Base-by-base conservation (phyloP, 331 rosid genomes). In the Prunus yedoensis region DNA sequence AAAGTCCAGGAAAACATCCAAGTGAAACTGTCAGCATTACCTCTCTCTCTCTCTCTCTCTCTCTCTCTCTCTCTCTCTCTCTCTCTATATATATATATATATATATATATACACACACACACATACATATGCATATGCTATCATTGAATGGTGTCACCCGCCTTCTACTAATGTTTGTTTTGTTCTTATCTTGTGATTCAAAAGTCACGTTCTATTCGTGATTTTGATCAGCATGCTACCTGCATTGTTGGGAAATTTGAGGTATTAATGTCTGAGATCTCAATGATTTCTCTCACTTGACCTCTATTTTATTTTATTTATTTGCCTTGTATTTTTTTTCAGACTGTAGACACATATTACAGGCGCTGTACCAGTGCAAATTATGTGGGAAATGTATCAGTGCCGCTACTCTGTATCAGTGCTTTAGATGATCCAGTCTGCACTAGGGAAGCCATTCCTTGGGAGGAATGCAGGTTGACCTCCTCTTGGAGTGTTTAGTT, bases 391-490 rank as follows among this genome's bases (percentile, higher is more conserved):
- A 92, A 89, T 77, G 97, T 94, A 35, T 88, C 96, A 3, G 83
- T 94, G 70, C 99, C 99, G 0, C 90, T 94, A 71, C 97, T 94
- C 72, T 94, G 97, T 80, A 82, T 94, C 77, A 90, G 85, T 92
- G 96, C 97, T 77, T 87, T 92, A 87, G 97, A 95, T 82, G 99
- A 94, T 84, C 99, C 99, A 51, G 78, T 94, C 70, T 94, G 99
- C 85, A 92, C 96, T 68, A 89, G 76, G 83, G 99, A 94, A 89
- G 97, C 97, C 86, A 94, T 94, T 89, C 99, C 97, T 23, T 92
- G 97, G 99, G 97, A 94, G 86, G 99, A 95, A 86, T 95, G 99
- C 96, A 95, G 99, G 99, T 90, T 65, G 1, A 62, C 65, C 60
- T 70, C 76, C 81, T 77, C 28, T 69, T 78, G 56, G 17, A 11